Conservation (phyloP, 805 yeast species). For the Saccharomycopsis selenospora region DNA sequence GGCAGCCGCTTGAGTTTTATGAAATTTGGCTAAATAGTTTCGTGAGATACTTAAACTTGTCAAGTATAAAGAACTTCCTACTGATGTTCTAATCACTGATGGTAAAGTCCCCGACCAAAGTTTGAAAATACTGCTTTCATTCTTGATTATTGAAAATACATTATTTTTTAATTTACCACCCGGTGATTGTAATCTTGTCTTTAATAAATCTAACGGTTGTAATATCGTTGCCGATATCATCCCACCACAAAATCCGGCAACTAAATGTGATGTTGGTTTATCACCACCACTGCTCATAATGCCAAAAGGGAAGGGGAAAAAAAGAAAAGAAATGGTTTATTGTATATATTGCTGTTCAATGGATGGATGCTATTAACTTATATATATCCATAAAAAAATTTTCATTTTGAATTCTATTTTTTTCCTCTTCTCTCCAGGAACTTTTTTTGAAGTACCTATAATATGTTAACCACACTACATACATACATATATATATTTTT, state of each 20-base stretch:
- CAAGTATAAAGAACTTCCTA: slow-evolving; percentile 84
- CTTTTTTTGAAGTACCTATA: too few species aligned
- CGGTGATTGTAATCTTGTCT: slow-evolving; percentile 90
- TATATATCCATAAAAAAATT: too few species aligned
- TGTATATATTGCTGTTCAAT: too few species aligned
- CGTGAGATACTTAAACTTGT: slow-evolving; percentile 63
- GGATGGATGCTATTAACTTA: too few species aligned
- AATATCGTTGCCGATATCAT: slow-evolving; percentile 79
- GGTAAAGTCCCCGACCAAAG: slow-evolving; percentile 95
- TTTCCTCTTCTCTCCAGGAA: too few species aligned
- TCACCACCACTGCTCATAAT: too few species aligned
- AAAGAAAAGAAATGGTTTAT: too few species aligned
- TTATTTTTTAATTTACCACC: slow-evolving; percentile 38
- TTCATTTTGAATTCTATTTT: too few species aligned
- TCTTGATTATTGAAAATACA: background rate
- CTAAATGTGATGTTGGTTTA: slow-evolving; percentile 45
- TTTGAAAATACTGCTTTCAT: background rate
- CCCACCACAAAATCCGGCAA: slow-evolving; percentile 89
- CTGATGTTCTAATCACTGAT: slow-evolving; percentile 79
- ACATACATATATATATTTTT: too few species aligned
- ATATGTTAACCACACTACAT: too few species aligned
- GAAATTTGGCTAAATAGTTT: slow-evolving; percentile 34
- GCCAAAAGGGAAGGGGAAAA: too few species aligned
- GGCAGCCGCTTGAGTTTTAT: slow-evolving; percentile 10
- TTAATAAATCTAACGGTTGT: slow-evolving; percentile 92